These are phyloP conservation scores for Carex sylvatica DNA, from an alignment of 202 grass and related monocot species.

Conservation along the genomic window DNA sequence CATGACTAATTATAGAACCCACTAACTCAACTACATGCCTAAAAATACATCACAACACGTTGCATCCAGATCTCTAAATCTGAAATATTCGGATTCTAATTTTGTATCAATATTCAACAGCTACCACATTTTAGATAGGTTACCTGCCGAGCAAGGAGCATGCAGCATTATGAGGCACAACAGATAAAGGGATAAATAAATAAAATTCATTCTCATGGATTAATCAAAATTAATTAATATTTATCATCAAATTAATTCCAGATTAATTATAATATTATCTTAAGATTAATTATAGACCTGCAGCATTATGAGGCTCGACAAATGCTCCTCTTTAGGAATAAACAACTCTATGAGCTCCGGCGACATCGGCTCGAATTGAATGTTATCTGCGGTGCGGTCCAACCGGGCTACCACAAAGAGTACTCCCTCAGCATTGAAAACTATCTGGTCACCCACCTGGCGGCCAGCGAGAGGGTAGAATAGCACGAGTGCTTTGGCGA, in stretches of 20 bases:
- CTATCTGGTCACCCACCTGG: constrained; percentile 38
- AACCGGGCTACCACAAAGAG: constrained; percentile 29
- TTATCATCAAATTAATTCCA: too few species aligned
- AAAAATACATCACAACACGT: too few species aligned
- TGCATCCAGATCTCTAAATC: too few species aligned
- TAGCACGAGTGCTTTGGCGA: constrained; percentile 41
- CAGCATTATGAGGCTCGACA: constrained; percentile 41
- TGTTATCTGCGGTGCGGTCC: not conserved
- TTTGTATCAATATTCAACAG: too few species aligned
- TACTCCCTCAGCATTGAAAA: constrained; percentile 38
- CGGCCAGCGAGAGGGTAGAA: constrained; percentile 62
- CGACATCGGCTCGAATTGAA: constrained; percentile 43
- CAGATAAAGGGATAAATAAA: too few species aligned
- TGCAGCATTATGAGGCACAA: constrained; percentile 50
- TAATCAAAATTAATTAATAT: not conserved
- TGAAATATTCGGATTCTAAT: too few species aligned
- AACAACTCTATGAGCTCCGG: constrained; percentile 39
- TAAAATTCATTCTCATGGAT: too few species aligned
- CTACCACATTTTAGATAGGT: constrained; percentile 25
- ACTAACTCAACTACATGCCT: too few species aligned
- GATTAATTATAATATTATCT: too few species aligned
- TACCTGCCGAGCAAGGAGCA: not conserved
- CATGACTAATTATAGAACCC: too few species aligned
- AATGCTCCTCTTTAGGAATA: constrained; percentile 31
- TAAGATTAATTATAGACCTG: constrained; percentile 31